Evolutionary conservation across 192 early-diverging fungal genomes (phyloP), one percentile per base, ranked within the genome.

Genomic region (Funneliformis geosporum): DNA sequence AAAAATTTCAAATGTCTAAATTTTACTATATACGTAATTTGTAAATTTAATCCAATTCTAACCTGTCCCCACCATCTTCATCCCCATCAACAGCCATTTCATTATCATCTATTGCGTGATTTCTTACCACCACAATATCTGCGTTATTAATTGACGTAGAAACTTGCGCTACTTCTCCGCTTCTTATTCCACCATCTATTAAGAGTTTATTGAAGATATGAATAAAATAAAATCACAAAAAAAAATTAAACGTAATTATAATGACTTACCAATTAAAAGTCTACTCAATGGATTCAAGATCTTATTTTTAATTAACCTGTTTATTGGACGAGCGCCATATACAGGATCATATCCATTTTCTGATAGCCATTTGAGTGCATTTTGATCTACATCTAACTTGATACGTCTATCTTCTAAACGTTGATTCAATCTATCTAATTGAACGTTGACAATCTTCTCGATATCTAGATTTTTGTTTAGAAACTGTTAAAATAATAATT

Each of bases 311-410:
- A 99, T 86, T 81, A 94, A 94, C 72, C 98, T 91, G 72, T 92
- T 89, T 28, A 99, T 83, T 6, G 98, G 98, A 18, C 98, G 89
- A 7, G 97, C 98, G 80, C 98, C 98, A 84, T 96, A 99, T 10
- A 92, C 85, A 38, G 96, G 97, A 85, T 98, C 95, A 81, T 98
- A 99, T 21, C 96, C 90, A 60, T 89, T 82, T 62, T 87, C 81
- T 25, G 96, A 86, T 11, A 99, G 88, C 83, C 91, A 91, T 71
- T 95, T 87, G 47, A 90, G 88, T 7, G 96, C 96, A 6, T 85
- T 84, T 12, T 90, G 83, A 46, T 93, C 89, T 39, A 96, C 89
- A 39, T 82, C 73, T 28, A 99, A 82, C 7, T 84, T 81, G 79
- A 98, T 95, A 43, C 94, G 82, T 23, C 91, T 91, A 50, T 94